Conservation (phyloP, 805 yeast species). For the Nakazawaea anatomiae region DNA sequence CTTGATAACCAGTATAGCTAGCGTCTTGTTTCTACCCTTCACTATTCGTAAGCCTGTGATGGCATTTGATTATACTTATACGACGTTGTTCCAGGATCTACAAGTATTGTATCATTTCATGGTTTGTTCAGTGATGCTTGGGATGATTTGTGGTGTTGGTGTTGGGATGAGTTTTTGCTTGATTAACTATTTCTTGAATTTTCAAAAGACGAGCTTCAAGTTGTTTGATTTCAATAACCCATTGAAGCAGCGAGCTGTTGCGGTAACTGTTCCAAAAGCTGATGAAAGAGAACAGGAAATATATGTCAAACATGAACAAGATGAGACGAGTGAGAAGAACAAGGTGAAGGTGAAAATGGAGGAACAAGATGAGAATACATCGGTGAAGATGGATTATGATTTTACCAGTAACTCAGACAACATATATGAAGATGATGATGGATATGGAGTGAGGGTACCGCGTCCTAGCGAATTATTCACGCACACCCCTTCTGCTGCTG, state of each 20-base stretch:
- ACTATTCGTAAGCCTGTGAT: not conserved
- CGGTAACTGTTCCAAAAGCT: not conserved
- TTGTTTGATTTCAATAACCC: not conserved
- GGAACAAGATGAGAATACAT: not conserved
- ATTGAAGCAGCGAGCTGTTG: not conserved
- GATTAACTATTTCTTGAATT: slow-evolving; percentile 8
- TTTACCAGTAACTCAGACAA: not conserved
- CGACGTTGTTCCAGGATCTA: not conserved
- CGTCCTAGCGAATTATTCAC: too few species aligned
- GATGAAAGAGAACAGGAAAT: too few species aligned
- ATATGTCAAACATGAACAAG: not conserved
- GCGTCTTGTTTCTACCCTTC: slow-evolving; percentile 1
- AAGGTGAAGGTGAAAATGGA: not conserved
- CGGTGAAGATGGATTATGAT: not conserved
- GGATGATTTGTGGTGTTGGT: slow-evolving; percentile 6
- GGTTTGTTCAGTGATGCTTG: slow-evolving; percentile 6
- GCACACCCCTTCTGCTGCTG: too few species aligned
- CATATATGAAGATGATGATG: not conserved
- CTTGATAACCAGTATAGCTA: not conserved
- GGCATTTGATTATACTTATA: not conserved
- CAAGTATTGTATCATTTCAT: slow-evolving; percentile 8
- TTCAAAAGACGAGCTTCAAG: not conserved
- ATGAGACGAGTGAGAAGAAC: not conserved
- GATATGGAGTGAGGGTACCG: not conserved
- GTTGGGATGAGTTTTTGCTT: slow-evolving; percentile 1